Evolutionary conservation across 2,329 filamentous ascomycete genomes (phyloP), one percentile per base, ranked within the genome.

Genomic region (Cladobotryum protrusum): DNA sequence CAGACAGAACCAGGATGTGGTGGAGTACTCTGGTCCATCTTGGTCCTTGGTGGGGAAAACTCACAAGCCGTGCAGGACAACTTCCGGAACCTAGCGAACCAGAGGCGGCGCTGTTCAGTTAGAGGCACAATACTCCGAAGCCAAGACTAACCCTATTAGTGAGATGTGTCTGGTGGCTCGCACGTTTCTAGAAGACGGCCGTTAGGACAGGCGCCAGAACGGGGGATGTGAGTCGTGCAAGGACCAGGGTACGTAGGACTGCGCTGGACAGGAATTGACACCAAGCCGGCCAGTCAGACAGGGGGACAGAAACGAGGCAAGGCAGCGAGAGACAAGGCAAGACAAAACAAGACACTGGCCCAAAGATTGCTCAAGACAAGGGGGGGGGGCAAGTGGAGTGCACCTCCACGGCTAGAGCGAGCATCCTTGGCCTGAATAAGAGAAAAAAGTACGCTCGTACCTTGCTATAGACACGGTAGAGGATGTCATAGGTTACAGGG

Each of bases 121-220:
- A 54, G 60, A 60, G 57, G 55, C 59, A 64, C 56, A 65, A 64
- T 63, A 52, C 59, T 62, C 62, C 61, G 59, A 65, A 52, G 54
- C 54, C 54, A 48, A 43, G 33, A 41, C 39, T 48, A 40, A 44
- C 20, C 40, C 32, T 9, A 32, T 19, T 29, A 56, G 59, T 48
- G 55, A 57, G 53, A 54, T 12, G 29, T 17, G 29, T 49, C 50
- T 57, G 54, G 49, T 54, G 59, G 55, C 57, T 58, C 57, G 57
- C 56, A 40, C 57, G 59, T 62, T 66, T 66, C 63, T 64, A 66
- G 63, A 66, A 66, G 54, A 48, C 54, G 54, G 52, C 44, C 53
- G 59, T 61, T 54, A 34, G 35, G 20, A 43, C 33, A 18, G 14
- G 33, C 29, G 35, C 35, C 14, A n/a, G 35, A 37, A 37, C 35